A percentile compares a stretch with the other conserved stretches of the same genome.
These are phyloP conservation scores for Exophiala mesophila DNA, from an alignment of 2,329 filamentous ascomycete genomes.

Conservation along the genomic window DNA sequence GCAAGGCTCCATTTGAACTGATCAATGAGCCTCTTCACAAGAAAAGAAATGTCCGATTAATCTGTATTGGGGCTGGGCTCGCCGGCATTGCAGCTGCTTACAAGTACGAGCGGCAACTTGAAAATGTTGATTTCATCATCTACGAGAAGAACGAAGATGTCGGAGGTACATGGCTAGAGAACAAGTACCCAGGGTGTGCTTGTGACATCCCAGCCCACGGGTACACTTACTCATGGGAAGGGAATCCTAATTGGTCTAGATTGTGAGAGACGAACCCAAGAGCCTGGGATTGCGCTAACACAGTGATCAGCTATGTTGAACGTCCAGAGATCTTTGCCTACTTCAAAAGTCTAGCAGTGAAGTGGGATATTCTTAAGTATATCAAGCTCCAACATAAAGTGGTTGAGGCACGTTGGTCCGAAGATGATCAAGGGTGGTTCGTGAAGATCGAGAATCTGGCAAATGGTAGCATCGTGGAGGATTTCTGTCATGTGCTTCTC, in stretches of 20 bases:
- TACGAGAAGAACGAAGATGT: slow-evolving; percentile 28
- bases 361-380: slow-evolving; percentile 45
- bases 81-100: slow-evolving; percentile 39
- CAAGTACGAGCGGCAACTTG: slow-evolving; percentile 14
- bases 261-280: slow-evolving; percentile 30
- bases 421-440: slow-evolving; percentile 30
- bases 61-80: slow-evolving; percentile 38
- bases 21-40: too few species aligned
- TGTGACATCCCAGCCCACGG: slow-evolving; percentile 43
- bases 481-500: slow-evolving; percentile 26
- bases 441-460: slow-evolving; percentile 18
- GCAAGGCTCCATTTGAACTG: too few species aligned
- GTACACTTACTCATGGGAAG: slow-evolving; percentile 64
- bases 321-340: slow-evolving; percentile 17
- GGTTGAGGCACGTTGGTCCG: slow-evolving; percentile 51
- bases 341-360: slow-evolving; percentile 12
- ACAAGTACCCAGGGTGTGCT: slow-evolving; percentile 19
- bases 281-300: too few species aligned
- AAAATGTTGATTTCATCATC: slow-evolving; percentile 19
- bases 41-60: slow-evolving; percentile 23
- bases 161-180: slow-evolving; percentile 30
- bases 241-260: slow-evolving; percentile 65
- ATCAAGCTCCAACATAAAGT: slow-evolving; percentile 55
- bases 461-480: slow-evolving; percentile 11
- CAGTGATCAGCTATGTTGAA: slow-evolving; percentile 47